Evolutionary conservation across 2,329 filamentous ascomycete species (phyloP).

Genomic region (Cryphonectria carpinicola): DNA sequence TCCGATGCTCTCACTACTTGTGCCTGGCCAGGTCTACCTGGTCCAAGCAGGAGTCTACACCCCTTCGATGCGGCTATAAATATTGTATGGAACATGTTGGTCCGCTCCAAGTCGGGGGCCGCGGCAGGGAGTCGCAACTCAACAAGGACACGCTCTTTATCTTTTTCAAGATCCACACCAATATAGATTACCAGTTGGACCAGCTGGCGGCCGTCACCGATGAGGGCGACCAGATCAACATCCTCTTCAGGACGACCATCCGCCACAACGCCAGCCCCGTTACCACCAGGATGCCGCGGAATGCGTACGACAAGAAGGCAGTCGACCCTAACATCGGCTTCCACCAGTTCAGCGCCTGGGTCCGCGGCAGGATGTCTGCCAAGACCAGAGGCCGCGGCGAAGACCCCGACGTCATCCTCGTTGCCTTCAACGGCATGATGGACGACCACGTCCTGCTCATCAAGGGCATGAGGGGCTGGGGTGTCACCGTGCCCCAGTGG

Average conservation of each 20-base stretch:
- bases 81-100: not conserved
- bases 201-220: not conserved
- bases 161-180: not conserved
- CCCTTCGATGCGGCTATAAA: not conserved
- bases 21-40: not conserved
- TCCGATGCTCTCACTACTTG: not conserved
- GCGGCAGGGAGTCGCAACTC: not conserved
- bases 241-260: not conserved
- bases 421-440: not conserved
- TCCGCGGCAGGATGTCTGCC: not conserved
- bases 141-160: not conserved
- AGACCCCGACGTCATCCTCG: not conserved
- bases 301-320: not conserved
- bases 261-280: not conserved
- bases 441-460: not conserved
- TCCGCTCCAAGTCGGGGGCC: not conserved
- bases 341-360: not conserved
- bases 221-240: not conserved
- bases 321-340: not conserved
- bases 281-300: not conserved
- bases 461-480: not conserved
- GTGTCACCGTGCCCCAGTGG: not conserved
- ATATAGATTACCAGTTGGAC: not conserved
- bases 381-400: not conserved
- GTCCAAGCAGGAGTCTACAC: not conserved